A percentile compares a stretch with the other conserved stretches of the same genome.
Evolutionary conservation across 176 grass and related monocot genomes (phyloP).

Genomic region (Carex cristatella): DNA sequence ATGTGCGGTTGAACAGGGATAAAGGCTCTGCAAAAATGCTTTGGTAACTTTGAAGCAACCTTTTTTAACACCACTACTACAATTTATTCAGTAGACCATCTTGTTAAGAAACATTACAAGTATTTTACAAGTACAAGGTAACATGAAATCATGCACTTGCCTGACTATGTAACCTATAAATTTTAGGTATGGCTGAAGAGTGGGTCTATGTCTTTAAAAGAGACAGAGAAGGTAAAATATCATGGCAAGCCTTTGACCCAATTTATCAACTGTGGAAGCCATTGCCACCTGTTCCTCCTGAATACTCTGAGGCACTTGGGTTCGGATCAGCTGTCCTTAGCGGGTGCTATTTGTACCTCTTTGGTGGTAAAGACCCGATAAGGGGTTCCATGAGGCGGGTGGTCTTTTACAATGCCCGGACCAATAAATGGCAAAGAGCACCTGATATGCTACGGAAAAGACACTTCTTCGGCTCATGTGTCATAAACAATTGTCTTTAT

Average conservation of each 20-base stretch:
- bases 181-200: constrained; percentile 66
- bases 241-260: constrained; percentile 93
- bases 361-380: constrained; percentile 74
- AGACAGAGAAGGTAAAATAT: constrained; percentile 74
- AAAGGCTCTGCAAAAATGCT: neutral
- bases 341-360: constrained; percentile 81
- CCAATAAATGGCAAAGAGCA: constrained; percentile 83
- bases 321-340: constrained; percentile 78
- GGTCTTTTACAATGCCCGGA: constrained; percentile 83
- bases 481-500: constrained; percentile 83
- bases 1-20: neutral
- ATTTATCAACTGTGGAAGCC: constrained; percentile 66
- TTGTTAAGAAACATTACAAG: neutral
- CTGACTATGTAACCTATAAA: neutral
- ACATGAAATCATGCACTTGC: neutral
- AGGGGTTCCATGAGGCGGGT: constrained; percentile 83
- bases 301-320: constrained; percentile 68
- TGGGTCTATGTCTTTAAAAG: constrained; percentile 87
- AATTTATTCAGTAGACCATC: neutral
- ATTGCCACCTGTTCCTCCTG: constrained; percentile 68
- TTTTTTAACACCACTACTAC: neutral
- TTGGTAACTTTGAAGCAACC: neutral
- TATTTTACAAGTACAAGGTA: neutral
- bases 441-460: constrained; percentile 87
- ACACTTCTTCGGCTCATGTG: constrained; percentile 81